phyloP scores from a whole-genome alignment of 805 yeast genomes.

The Starmera caribaea region DNA sequence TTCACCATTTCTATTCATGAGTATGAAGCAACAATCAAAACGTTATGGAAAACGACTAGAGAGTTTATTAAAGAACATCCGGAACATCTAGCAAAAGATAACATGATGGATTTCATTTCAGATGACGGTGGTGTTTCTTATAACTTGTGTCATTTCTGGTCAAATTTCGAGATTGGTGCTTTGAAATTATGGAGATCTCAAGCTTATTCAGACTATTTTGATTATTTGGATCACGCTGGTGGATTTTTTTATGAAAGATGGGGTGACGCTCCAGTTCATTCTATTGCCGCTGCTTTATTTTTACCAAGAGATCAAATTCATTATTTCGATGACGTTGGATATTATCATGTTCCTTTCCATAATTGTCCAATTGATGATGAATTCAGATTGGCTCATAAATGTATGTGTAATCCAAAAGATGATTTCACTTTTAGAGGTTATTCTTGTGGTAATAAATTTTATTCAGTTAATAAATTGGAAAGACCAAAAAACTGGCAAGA shows the following conservation, averaged over 20 bases:
- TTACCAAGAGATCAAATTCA: slow-evolving; percentile 50
- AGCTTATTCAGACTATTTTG: slow-evolving; percentile 53
- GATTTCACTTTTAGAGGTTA: slow-evolving; percentile 79
- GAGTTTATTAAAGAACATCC: slow-evolving; percentile 38
- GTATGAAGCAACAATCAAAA: slow-evolving; percentile 50
- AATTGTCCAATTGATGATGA: slow-evolving; percentile 67
- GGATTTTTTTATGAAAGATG: slow-evolving; percentile 84
- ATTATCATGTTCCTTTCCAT: slow-evolving; percentile 68
- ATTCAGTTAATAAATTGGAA: slow-evolving; percentile 38
- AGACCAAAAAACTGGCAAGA: slow-evolving; percentile 69
- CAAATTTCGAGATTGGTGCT: slow-evolving; percentile 69
- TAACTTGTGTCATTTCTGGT: slow-evolving; percentile 78
- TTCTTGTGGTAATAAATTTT: slow-evolving; percentile 62
- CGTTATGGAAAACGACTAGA: slow-evolving; percentile 51
- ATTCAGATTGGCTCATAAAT: slow-evolving; percentile 50
- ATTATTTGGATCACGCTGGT: slow-evolving; percentile 55
- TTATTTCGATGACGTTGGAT: slow-evolving; percentile 70
- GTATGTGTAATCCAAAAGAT: slow-evolving; percentile 64
- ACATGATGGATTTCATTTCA: slow-evolving; percentile 54
- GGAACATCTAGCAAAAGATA: slow-evolving; percentile 31
- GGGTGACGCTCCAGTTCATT: slow-evolving; percentile 91
- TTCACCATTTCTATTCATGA: slow-evolving; percentile 64
- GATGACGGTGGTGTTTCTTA: slow-evolving; percentile 58
- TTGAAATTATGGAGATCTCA: slow-evolving; percentile 58
- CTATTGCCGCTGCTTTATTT: slow-evolving; percentile 62